Conservation (phyloP, 2,329 filamentous ascomycete genomes). For the Alternaria sp. region DNA sequence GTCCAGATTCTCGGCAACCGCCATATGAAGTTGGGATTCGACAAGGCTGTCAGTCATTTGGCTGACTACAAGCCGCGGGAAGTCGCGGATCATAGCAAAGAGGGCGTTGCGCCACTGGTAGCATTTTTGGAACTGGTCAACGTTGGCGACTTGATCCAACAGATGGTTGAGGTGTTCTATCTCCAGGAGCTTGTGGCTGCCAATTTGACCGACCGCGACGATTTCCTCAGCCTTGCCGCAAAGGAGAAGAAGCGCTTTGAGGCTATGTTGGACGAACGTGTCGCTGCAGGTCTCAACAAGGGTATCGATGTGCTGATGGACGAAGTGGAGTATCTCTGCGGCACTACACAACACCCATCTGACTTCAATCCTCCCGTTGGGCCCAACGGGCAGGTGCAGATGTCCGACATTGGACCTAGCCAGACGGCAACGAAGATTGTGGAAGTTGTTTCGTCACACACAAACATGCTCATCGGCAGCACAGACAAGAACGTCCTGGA, state of each 20-base stretch:
- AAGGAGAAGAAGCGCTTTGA: slow-evolving; percentile 99
- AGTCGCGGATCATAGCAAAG: slow-evolving; percentile 71
- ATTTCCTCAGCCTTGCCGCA: slow-evolving; percentile 89
- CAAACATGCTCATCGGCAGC: slow-evolving; percentile 88
- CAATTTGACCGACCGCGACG: slow-evolving; percentile 86
- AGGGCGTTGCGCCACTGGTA: slow-evolving; percentile 86
- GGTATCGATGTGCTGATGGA: slow-evolving; percentile 98
- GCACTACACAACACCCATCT: slow-evolving; percentile 81
- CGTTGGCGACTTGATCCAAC: slow-evolving; percentile 94
- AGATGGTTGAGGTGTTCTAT: slow-evolving; percentile 99
- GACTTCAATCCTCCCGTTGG: slow-evolving; percentile 81
- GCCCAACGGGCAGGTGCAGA: slow-evolving; percentile 38
- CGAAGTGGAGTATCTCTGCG: slow-evolving; percentile 94
- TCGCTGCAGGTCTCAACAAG: slow-evolving; percentile 94
- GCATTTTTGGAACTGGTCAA: slow-evolving; percentile 98
- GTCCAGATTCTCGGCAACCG: slow-evolving; percentile 83
- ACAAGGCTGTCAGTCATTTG: slow-evolving; percentile 89
- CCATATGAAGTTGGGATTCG: slow-evolving; percentile 92
- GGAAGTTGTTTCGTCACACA: slow-evolving; percentile 85
- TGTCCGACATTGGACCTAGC: slow-evolving; percentile 73
- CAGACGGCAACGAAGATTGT: slow-evolving; percentile 80
- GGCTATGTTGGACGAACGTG: slow-evolving; percentile 96
- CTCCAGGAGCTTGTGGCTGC: slow-evolving; percentile 87
- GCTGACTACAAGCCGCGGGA: slow-evolving; percentile 90
- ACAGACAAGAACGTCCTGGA: slow-evolving; percentile 98